Conservation (phyloP, 805 yeast species). For the Pichia sporocuriosa region DNA sequence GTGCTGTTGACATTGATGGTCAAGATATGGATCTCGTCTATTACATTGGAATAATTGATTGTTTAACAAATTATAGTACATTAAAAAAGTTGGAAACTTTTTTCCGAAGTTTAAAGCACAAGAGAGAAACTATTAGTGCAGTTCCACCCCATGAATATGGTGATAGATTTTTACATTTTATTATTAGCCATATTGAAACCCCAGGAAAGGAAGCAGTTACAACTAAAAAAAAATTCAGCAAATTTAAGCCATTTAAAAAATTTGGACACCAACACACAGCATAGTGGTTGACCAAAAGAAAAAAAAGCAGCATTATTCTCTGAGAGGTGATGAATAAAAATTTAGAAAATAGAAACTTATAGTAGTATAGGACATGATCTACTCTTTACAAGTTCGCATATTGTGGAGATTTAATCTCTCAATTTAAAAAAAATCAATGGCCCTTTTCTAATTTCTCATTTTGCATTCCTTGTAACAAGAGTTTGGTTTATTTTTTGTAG, state of each 20-base stretch:
- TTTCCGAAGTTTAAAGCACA: conserved; percentile 68
- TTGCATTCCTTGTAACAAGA: not conserved
- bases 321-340: not conserved
- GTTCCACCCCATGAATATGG: conserved; percentile 90
- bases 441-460: not conserved
- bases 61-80: conserved; percentile 73
- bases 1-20: conserved; percentile 59
- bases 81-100: conserved; percentile 78
- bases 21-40: conserved; percentile 64
- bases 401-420: conserved; percentile 3
- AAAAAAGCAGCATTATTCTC: not conserved
- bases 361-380: too few relatives aligned
- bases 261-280: not conserved
- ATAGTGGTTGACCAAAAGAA: not conserved
- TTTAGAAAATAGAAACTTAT: too few relatives aligned
- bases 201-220: conserved; percentile 8
- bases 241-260: conserved; percentile 4
- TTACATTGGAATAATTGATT: conserved; percentile 90
- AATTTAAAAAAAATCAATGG: not conserved
- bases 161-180: conserved; percentile 70
- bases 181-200: conserved; percentile 25
- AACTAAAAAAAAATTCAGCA: not conserved
- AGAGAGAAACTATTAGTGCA: conserved; percentile 69
- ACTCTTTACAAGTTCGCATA: too few relatives aligned
- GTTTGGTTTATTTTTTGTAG: not conserved